phyloP scores from a whole-genome alignment of 1,284 basidiomycete species.

The Sporisorium iseilematis-ciliati region DNA sequence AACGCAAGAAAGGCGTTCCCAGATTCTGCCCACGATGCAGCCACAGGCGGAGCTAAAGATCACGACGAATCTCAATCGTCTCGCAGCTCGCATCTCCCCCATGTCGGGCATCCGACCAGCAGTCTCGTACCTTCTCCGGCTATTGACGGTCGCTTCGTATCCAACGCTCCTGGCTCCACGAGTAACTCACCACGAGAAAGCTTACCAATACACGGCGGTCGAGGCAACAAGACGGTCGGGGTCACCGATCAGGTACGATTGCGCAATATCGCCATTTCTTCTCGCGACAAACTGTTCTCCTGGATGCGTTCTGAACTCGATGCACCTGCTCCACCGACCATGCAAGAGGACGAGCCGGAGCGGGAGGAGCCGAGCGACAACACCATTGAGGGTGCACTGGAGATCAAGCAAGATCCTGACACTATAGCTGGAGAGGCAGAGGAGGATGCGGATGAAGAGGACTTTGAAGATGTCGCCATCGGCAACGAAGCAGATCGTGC shows the following conservation, averaged over 20 bases:
- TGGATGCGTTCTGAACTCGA: conserved; percentile 63
- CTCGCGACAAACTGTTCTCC: conserved; percentile 59
- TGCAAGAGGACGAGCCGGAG: conserved; percentile 39
- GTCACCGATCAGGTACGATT: conserved; percentile 60
- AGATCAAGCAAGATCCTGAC: conserved; percentile 4
- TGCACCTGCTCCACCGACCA: conserved; percentile 49
- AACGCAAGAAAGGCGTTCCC: conserved; percentile 34
- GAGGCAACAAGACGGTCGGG: conserved; percentile 45
- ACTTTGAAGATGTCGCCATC: conserved; percentile 42
- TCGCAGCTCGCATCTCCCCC: background rate
- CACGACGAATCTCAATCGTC: background rate
- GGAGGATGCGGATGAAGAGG: conserved; percentile 17
- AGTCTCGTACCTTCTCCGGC: conserved; percentile 43
- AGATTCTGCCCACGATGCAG: conserved; percentile 10
- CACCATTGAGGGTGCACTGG: conserved; percentile 27
- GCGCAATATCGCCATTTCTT: conserved; percentile 58
- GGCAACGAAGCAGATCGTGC: conserved; percentile 1
- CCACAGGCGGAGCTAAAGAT: background rate
- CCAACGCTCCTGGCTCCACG: background rate
- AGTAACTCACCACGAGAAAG: conserved; percentile 22
- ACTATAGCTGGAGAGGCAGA: background rate
- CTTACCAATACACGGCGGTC: conserved; percentile 47
- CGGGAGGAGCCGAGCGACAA: conserved; percentile 37
- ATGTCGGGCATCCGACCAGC: conserved; percentile 14
- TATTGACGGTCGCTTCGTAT: conserved; percentile 36